Evolutionary conservation across 768 basidiomycete genomes (phyloP), one percentile per base, ranked within the genome.

Genomic region (Mycena metata): DNA sequence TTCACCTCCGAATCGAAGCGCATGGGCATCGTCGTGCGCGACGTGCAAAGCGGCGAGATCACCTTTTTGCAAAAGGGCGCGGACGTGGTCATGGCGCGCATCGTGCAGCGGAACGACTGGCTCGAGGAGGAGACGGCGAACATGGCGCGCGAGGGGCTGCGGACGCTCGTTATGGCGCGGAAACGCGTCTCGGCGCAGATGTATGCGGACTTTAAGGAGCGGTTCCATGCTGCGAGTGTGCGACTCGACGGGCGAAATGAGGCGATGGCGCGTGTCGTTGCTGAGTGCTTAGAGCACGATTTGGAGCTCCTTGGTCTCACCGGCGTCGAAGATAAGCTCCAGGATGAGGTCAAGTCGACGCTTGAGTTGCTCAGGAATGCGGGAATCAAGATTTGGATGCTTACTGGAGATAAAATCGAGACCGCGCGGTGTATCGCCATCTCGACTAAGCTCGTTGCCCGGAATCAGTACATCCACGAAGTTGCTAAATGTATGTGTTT

Each of bases 301-400:
- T 79, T 99, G 39, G 97, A 99, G 78, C 79, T 99, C 45, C 81
- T 98, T 9, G 97, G 97, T 2, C 79, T 99, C 71, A 99, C 98
- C 0, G 98, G 97, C n/a, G 98, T 99, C 9, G 98, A 99, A 78
- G 98, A 99, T 79, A 98, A 98, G 80, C 81, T 99, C 66, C 98
- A 99, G 75, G 98, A 99, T 67, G 96, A 97, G 24, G 97, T 99
- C 74, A 96, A 94, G 78, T 89, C 91, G 50, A 98, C 98, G 2
- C 81, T 99, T 65, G 98, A 99, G 80, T 76, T 99, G 59, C 79
- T 99, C 70, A 83, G 96, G 72, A 99, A 99, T 77, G 98, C 97
- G 0, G 97, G 97, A 5, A 90, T 99, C 80, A 98, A 94, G 86
- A 99, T 99, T 66, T 99, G 98, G 98, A 99, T 99, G 98, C 84